Evolutionary conservation across 768 basidiomycete genomes (phyloP), one percentile per base, ranked within the genome.

Genomic region (Lactarius vividus): DNA sequence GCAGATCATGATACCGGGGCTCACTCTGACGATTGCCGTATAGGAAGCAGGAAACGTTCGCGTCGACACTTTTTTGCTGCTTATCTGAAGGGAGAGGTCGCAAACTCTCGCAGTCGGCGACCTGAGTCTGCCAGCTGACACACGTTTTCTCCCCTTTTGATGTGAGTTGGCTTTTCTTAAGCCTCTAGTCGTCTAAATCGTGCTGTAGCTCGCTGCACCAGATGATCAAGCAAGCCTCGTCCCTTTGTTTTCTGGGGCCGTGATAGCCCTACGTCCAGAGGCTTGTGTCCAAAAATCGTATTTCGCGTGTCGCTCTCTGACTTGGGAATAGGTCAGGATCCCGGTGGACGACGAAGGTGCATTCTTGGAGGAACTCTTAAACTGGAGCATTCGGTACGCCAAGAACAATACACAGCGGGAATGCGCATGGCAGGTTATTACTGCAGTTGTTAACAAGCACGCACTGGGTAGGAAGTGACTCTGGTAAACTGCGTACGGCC

Each of bases 371-470:
- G 73, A 73, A 46, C 75, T 92, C 8, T 74, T 91, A 15, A 71
- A 74, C 9, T 95, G 91, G 91, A 81, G 82, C 46, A 75, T 91
- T 26, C 71, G 77, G 7, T 70, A 74, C 13, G 77, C 82, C 4
- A 80, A 81, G 20, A 83, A 77, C 58, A 75, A 78, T 53, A 69
- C 82, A 0, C 89, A 91, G 73, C 78, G 79, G 67, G 80, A 82
- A 35, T 81, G 86, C 31, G 83, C 81, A 2, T 79, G 84, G 71
- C 82, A 87, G 44, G 71, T 86, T 3, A 73, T 93, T 20, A 81
- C 88, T 1, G 83, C 88, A 0, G 76, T 91, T n/a, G 76, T 94
- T 31, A 97, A 98, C 74, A 93, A 94, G 75, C 84, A 86, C 42
- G 79, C 80, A 11, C 81, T 86, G 46, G 86, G 95, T 94, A 57